Conservation (phyloP, 2,329 filamentous ascomycete genomes). For the Cladosporium sp. region DNA sequence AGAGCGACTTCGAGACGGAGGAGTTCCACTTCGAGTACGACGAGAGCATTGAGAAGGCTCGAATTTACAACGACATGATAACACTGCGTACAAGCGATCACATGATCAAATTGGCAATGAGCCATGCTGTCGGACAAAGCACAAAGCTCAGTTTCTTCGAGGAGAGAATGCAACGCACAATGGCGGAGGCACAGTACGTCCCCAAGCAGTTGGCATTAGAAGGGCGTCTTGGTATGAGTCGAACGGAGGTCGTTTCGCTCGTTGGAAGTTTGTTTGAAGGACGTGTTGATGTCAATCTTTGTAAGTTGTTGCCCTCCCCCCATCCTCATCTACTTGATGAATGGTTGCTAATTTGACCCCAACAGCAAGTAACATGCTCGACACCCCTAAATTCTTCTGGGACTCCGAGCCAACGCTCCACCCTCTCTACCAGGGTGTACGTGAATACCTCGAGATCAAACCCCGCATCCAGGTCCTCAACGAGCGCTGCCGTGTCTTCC, state of each 20-base stretch:
- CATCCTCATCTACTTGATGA: background rate
- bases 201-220: constrained; percentile 87
- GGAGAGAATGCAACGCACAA: constrained; percentile 91
- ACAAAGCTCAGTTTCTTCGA: constrained; percentile 97
- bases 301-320: constrained; percentile 57
- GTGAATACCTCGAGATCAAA: constrained; percentile 97
- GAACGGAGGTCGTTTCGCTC: constrained; percentile 89
- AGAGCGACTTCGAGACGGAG: constrained; percentile 94
- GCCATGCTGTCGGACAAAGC: constrained; percentile 94
- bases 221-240: constrained; percentile 85
- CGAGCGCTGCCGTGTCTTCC: constrained; percentile 92
- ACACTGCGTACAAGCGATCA: constrained; percentile 92
- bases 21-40: constrained; percentile 99
- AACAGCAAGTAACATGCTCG: constrained; percentile 87
- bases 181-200: constrained; percentile 89
- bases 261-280: constrained; percentile 89
- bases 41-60: constrained; percentile 76
- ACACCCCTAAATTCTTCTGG: constrained; percentile 98
- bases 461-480: constrained; percentile 95
- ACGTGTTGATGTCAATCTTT: constrained; percentile 94
- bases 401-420: constrained; percentile 93
- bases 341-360: background rate
- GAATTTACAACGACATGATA: constrained; percentile 99
- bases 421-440: constrained; percentile 89
- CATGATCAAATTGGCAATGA: constrained; percentile 98